These are phyloP conservation scores for Davidsoniella virescens DNA, from an alignment of 2,329 filamentous ascomycete species.

Conservation along the genomic window DNA sequence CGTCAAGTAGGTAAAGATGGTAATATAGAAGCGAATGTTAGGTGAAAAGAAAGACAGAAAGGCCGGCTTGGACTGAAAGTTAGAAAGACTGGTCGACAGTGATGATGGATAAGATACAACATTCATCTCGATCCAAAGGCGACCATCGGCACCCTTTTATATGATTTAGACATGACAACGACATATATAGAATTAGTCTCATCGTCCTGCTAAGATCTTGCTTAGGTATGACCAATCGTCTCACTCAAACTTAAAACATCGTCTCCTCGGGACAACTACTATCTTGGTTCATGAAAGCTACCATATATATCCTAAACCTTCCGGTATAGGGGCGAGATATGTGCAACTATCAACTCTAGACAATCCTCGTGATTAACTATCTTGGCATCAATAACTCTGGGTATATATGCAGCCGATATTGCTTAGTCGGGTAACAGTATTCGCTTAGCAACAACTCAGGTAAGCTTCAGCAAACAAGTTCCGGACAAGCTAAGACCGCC, in stretches of 20 bases:
- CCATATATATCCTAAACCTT: too few relatives aligned
- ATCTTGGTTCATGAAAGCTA: too few relatives aligned
- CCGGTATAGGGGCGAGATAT: too few relatives aligned
- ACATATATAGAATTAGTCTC: background rate
- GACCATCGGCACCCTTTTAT: background rate
- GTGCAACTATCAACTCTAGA: too few relatives aligned
- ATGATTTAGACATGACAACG: background rate
- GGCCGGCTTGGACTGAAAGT: conserved; percentile 5
- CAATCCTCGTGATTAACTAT: too few relatives aligned
- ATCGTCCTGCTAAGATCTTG: background rate
- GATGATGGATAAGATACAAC: background rate
- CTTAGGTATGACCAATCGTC: too few relatives aligned
- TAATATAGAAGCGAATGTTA: conserved; percentile 1
- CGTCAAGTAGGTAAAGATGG: background rate
- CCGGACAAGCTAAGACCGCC: background rate
- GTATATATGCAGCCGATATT: too few relatives aligned
- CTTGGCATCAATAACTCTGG: too few relatives aligned
- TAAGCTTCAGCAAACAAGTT: background rate
- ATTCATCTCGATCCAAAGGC: too few relatives aligned
- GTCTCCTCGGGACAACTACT: too few relatives aligned
- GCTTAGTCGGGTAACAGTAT: too few relatives aligned
- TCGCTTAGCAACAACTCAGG: background rate
- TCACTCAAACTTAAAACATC: background rate
- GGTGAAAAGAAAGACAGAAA: background rate
- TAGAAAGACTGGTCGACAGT: background rate